Percentiles rank a stretch among this genome's conserved stretches.
Conservation (phyloP, 306 rosid species). For the Cicer bijugum region DNA sequence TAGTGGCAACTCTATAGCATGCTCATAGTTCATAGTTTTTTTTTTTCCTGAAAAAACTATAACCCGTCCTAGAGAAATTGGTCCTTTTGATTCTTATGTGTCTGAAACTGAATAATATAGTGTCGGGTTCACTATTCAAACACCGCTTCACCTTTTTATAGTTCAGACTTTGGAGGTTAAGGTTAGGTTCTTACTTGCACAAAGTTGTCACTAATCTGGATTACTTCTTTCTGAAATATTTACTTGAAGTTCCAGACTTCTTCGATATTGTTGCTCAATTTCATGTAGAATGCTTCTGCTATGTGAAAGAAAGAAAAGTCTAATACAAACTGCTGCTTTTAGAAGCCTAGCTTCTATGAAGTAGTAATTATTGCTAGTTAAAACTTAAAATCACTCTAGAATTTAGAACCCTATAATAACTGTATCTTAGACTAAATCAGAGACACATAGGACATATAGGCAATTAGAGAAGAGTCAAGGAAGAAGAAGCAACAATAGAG, state of each 20-base stretch:
- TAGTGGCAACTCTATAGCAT: constrained; percentile 2
- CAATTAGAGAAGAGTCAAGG: constrained; percentile 5
- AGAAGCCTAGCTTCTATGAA: neutral
- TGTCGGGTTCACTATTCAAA: constrained; percentile 31
- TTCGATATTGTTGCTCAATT: neutral
- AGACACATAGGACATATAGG: neutral
- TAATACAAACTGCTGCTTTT: neutral
- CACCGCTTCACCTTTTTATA: constrained; percentile 18
- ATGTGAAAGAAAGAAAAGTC: neutral
- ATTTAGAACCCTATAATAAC: constrained; percentile 20
- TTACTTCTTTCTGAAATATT: neutral
- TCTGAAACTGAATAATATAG: neutral
- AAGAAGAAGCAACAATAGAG: neutral
- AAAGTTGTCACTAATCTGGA: constrained; percentile 23
- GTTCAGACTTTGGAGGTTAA: constrained; percentile 21
- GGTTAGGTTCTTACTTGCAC: neutral
- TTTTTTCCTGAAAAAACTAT: constrained; percentile 14
- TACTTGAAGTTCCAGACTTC: neutral
- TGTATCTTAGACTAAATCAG: constrained; percentile 6
- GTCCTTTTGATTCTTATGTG: constrained; percentile 14
- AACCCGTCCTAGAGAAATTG: constrained; percentile 23
- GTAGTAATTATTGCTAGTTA: neutral
- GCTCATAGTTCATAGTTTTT: neutral
- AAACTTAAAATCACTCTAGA: constrained; percentile 2
- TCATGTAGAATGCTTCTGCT: constrained; percentile 16